A percentile compares a stretch with the other conserved stretches of the same genome.
These are phyloP conservation scores for Pneumocystis murina DNA, from an alignment of 1,139 yeast genomes.

Conservation along the genomic window DNA sequence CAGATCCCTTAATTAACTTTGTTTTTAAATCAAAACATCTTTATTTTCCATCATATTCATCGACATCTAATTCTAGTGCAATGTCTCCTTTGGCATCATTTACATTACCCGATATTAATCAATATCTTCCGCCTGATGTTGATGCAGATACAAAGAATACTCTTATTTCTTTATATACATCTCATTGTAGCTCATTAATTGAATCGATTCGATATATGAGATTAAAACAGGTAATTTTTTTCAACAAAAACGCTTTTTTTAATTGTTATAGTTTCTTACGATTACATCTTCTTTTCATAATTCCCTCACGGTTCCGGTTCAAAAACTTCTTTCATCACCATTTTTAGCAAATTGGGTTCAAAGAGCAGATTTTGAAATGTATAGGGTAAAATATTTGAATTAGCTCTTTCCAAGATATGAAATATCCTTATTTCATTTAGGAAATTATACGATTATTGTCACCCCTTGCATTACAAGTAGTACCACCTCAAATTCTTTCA, in stretches of 20 bases:
- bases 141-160: slow-evolving; percentile 52
- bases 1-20: neutral
- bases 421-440: slow-evolving; percentile 17
- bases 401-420: too few relatives aligned
- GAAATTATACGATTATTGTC: slow-evolving; percentile 47
- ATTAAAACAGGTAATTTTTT: slow-evolving; percentile 27
- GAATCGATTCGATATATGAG: slow-evolving; percentile 58
- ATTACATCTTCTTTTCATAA: slow-evolving; percentile 42
- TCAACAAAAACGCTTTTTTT: neutral
- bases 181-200: slow-evolving; percentile 47
- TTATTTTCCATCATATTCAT: slow-evolving; percentile 4
- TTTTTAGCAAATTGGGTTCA: slow-evolving; percentile 45
- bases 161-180: slow-evolving; percentile 42
- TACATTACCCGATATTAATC: slow-evolving; percentile 14
- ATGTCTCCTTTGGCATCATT: slow-evolving; percentile 10
- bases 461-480: slow-evolving; percentile 48
- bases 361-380: slow-evolving; percentile 50
- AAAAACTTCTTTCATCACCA: slow-evolving; percentile 41
- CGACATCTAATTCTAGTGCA: slow-evolving; percentile 3
- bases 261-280: slow-evolving; percentile 31
- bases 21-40: slow-evolving; percentile 4
- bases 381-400: slow-evolving; percentile 17
- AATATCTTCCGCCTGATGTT: slow-evolving; percentile 25
- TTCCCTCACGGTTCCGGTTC: slow-evolving; percentile 50
- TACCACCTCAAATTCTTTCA: slow-evolving; percentile 41